Evolutionary conservation across 2,329 filamentous ascomycete species (phyloP), one percentile per base, ranked within the genome.

Genomic region (Penicillium sp.): DNA sequence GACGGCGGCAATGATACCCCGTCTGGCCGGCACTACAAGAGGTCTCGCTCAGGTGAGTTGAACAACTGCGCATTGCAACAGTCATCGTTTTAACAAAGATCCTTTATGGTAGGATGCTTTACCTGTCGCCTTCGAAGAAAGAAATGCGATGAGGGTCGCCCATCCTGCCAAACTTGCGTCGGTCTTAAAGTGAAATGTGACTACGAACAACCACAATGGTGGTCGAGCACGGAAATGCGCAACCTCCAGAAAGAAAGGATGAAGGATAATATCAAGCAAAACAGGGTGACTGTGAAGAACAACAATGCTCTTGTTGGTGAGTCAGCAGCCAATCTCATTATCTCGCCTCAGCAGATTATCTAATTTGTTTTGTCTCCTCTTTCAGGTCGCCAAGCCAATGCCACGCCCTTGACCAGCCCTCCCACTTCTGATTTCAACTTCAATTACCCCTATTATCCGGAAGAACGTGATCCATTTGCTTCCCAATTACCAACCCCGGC

Each of bases 131-230:
- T 88, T 61, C 81, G 85, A 68, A 73, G 85, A 62, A 88, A 88
- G 77, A 88, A 88, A 77, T 88, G 85, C 67, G 85, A 88, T 63
- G 85, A 88, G 68, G 80, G 79, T 60, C 86, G 85, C 66, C 79
- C 83, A n/a, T 72, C 78, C 50, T 88, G 85, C 70, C 80, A 78
- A 65, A 83, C 85, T 58, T 88, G 85, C 75, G 80, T 77, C 62
- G 83, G 86, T 68, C 86, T 99, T 56, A 89, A 89, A 54, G 82
- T 99, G 57, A 81, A 83, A 67, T 99, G 94, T 79, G 91, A 97
- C 79, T 99, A 97, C 79, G 96, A 96, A 81, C 82, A 92, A 69
- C 94, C 94, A 38, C 85, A 90, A 77, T 99, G 94, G 94, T 99
- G 94, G 94, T 89, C 88, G 76, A 97, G 94, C 80, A 89, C 89